Base-by-base conservation (phyloP, 2,329 filamentous ascomycete genomes). In the Exophiala sp. region DNA sequence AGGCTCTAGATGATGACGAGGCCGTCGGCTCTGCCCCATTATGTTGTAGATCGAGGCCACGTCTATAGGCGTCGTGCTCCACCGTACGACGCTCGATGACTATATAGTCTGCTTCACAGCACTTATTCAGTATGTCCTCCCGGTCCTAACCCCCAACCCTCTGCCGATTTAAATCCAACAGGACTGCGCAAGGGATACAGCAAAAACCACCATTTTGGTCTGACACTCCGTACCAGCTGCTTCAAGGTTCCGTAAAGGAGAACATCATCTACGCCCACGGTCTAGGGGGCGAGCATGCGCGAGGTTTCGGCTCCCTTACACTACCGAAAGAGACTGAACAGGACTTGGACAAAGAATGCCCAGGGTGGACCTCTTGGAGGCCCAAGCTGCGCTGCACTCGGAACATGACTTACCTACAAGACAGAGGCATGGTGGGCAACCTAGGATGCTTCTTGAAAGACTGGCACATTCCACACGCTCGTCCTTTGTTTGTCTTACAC, bases 351-450 rank as follows among this genome's bases (percentile, higher is more conserved):
- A 35, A 35, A n/a, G 32, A 35, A 35, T 35, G 32, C 32, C 5
- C 32, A 35, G 32, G 32, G 32, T n/a, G 24, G 24, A 27, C 24
- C 24, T 27, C 24, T 27, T 27, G 24, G 24, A 27, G 24, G 24
- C 24, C 32, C 32, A 35, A 35, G 32, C 32, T 35, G 32, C 6
- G 32, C 32, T 35, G 32, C 32, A 35, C 32, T n/a, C 13, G 32
- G 32, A 35, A 35, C 32, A 35, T 35, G 32, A 35, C 32, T 35
- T n/a, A 35, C 32, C 32, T 35, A n/a, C 32, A 35, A 35, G 32
- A 35, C 32, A 35, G n/a, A 35, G 14, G 32, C 32, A 35, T n/a
- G 32, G 32, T 35, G 32, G 32, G 32, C 32, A n/a, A 35, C 32
- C 32, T 5, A 35, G 32, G 5, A 35, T 35, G 32, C 32, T 35